These are phyloP conservation scores for Colletotrichum liriopes DNA, from an alignment of 2,329 filamentous ascomycete genomes.

Conservation along the genomic window DNA sequence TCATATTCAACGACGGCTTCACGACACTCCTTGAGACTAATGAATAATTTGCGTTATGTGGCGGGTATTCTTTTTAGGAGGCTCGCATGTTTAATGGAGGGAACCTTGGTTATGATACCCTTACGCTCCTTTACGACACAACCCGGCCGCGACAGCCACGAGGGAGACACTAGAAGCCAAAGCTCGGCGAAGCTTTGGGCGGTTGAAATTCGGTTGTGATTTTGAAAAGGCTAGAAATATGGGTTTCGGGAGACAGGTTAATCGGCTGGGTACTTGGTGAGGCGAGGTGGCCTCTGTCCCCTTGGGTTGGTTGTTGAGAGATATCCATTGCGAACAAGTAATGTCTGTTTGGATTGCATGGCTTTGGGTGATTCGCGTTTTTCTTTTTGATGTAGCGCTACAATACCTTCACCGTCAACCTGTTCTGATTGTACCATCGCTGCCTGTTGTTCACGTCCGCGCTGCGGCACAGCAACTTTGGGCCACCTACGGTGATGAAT, in stretches of 20 bases:
- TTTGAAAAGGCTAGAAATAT: conserved; percentile 1
- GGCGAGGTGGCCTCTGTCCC: conserved; percentile 16
- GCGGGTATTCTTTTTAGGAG: neutral
- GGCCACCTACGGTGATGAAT: too few relatives aligned
- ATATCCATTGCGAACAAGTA: conserved; percentile 10
- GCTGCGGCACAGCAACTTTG: too few relatives aligned
- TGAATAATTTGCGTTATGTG: conserved; percentile 29
- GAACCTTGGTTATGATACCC: conserved; percentile 23
- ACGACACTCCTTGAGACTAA: conserved; percentile 38
- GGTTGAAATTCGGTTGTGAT: neutral
- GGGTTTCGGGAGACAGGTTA: neutral
- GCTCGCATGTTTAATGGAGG: conserved; percentile 16
- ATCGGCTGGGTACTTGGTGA: conserved; percentile 4
- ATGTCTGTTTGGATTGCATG: conserved; percentile 4
- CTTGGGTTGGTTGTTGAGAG: conserved; percentile 4
- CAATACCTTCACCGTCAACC: neutral
- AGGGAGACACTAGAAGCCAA: too few relatives aligned
- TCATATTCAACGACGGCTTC: conserved; percentile 19
- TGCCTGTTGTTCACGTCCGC: neutral
- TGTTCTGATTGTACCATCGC: neutral
- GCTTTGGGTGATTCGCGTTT: neutral
- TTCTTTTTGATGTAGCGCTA: neutral
- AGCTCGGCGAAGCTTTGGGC: neutral
- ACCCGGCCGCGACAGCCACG: neutral
- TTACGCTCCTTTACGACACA: conserved; percentile 33